These are phyloP conservation scores for Irpex rosettiformis DNA, from an alignment of 1,284 basidiomycete genomes.

Conservation along the genomic window DNA sequence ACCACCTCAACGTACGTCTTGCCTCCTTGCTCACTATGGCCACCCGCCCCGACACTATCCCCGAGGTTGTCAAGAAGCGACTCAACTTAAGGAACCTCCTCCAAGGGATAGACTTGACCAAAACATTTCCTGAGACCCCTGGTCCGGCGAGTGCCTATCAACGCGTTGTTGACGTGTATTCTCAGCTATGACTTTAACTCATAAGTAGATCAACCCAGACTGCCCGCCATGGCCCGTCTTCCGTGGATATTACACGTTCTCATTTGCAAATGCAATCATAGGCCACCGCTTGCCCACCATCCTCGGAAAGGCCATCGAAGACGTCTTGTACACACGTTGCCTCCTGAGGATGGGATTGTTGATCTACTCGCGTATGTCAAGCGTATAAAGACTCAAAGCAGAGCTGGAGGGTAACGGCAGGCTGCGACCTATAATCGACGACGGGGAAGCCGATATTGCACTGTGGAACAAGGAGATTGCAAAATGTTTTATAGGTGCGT, in stretches of 20 bases:
- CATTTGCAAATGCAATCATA: slow-evolving; percentile 94
- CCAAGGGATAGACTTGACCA: slow-evolving; percentile 1
- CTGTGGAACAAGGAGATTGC: slow-evolving; percentile 98
- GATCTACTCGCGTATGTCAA: slow-evolving; percentile 89
- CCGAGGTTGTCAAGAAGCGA: neutral
- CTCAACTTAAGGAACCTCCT: neutral
- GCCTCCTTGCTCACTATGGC: neutral
- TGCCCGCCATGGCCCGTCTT: slow-evolving; percentile 97
- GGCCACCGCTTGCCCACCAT: slow-evolving; percentile 93
- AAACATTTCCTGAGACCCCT: neutral
- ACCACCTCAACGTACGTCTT: neutral
- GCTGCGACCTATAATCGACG: slow-evolving; percentile 85
- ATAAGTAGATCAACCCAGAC: slow-evolving; percentile 74
- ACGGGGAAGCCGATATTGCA: slow-evolving; percentile 91
- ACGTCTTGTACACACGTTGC: slow-evolving; percentile 82
- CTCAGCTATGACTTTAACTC: slow-evolving; percentile 4
- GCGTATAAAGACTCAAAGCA: slow-evolving; percentile 81
- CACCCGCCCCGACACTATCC: neutral
- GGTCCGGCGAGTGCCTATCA: neutral
- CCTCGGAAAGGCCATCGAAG: slow-evolving; percentile 94
- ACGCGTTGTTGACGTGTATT: slow-evolving; percentile 13
- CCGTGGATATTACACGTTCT: slow-evolving; percentile 89
- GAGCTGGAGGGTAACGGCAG: slow-evolving; percentile 80
- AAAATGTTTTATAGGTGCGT: slow-evolving; percentile 84
- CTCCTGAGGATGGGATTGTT: slow-evolving; percentile 79